Percentiles rank a stretch among this genome's conserved stretches.
Evolutionary conservation across 202 grass and related monocot genomes (phyloP).

Genomic region (Dendrocalamus latiflorus): DNA sequence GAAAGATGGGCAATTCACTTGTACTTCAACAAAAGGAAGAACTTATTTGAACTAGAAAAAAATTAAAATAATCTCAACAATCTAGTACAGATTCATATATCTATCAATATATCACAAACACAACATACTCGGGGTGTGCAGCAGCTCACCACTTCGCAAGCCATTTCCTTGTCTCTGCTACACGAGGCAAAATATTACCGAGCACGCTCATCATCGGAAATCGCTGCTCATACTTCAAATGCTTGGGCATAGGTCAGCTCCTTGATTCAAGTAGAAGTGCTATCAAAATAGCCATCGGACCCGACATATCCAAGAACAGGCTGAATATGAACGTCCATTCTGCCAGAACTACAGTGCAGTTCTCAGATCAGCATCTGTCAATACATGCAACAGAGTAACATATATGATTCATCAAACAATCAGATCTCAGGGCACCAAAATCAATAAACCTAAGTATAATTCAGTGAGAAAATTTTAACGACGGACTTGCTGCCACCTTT

Average conservation of each 20-base stretch:
- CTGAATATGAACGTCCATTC: neutral
- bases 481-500: too few species aligned
- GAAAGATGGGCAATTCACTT: too few species aligned
- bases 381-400: too few species aligned
- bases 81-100: neutral
- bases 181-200: neutral
- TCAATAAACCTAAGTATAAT: too few species aligned
- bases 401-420: too few species aligned
- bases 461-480: too few species aligned
- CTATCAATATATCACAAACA: too few species aligned
- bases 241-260: neutral
- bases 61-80: neutral
- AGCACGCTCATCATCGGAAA: slow-evolving; percentile 10
- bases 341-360: neutral
- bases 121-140: too few species aligned
- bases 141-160: neutral
- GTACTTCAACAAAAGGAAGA: too few species aligned
- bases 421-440: too few species aligned
- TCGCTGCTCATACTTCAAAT: neutral
- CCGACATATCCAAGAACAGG: neutral
- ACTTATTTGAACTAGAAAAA: neutral
- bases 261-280: neutral
- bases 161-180: neutral
- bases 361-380: neutral
- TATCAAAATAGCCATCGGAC: too few species aligned